A percentile compares a stretch with the other conserved stretches of the same genome.
Evolutionary conservation across 805 yeast species (phyloP).

Genomic region (Yamadazyma endophytica): DNA sequence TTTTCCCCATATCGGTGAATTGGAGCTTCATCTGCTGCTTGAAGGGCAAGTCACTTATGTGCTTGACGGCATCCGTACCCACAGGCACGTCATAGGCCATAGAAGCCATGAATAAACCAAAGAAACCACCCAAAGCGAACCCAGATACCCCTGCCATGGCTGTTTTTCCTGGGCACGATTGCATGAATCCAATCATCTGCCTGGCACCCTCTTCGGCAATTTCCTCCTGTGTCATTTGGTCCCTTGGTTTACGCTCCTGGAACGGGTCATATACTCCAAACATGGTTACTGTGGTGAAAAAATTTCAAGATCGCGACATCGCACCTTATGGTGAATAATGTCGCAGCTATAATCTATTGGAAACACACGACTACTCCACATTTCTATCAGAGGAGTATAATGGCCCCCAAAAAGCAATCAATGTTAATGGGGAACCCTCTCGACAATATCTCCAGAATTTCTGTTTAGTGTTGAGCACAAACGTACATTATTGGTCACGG

Average conservation of each 20-base stretch:
- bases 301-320: too few species aligned
- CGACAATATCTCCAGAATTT: too few species aligned
- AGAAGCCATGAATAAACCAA: constrained; percentile 91
- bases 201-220: constrained; percentile 89
- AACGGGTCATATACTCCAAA: constrained; percentile 43
- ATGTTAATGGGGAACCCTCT: too few species aligned
- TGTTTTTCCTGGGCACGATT: constrained; percentile 93
- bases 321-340: neutral
- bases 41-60: constrained; percentile 80
- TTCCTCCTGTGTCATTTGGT: constrained; percentile 82
- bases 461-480: too few species aligned
- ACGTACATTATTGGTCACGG: too few species aligned
- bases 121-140: constrained; percentile 90
- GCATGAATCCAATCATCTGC: constrained; percentile 78
- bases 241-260: constrained; percentile 16
- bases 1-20: constrained; percentile 84
- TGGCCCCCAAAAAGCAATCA: too few species aligned
- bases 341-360: too few species aligned
- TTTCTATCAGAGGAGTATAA: too few species aligned
- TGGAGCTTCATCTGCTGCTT: constrained; percentile 90
- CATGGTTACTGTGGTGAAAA: too few species aligned
- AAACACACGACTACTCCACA: too few species aligned
- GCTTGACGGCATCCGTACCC: constrained; percentile 50
- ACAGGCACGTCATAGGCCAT: constrained; percentile 78
- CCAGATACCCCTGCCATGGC: constrained; percentile 91